Evolutionary conservation across 257 asterid genomes (phyloP).

Genomic region (Anisodus acutangulus): DNA sequence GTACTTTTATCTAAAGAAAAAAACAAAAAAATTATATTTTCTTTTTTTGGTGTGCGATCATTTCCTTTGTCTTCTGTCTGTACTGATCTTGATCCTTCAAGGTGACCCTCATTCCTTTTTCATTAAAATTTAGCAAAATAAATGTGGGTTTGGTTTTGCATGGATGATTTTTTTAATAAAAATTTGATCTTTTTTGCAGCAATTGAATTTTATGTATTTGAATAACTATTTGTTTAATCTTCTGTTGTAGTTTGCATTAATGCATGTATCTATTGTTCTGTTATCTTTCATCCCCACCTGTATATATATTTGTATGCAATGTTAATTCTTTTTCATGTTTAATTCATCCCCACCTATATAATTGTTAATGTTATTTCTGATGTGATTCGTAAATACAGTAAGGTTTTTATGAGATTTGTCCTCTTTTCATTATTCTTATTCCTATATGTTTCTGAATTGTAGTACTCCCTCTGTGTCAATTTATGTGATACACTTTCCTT

Average conservation of each 20-base stretch:
- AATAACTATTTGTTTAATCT: not conserved
- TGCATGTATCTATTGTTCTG: not conserved
- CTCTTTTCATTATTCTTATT: not conserved
- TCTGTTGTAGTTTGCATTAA: not conserved
- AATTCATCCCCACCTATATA: not conserved
- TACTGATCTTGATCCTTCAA: not conserved
- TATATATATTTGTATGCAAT: not conserved
- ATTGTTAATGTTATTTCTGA: not conserved
- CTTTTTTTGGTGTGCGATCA: not conserved
- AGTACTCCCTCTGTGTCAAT: too few species aligned
- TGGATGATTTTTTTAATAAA: not conserved
- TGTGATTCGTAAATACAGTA: not conserved
- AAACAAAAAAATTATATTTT: not conserved
- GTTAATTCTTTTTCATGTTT: not conserved
- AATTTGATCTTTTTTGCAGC: not conserved
- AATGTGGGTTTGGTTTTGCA: not conserved
- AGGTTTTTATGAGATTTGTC: not conserved
- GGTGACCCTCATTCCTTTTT: not conserved
- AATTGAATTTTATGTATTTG: not conserved
- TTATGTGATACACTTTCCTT: too few species aligned
- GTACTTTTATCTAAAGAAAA: not conserved
- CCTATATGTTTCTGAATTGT: not conserved
- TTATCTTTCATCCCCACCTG: not conserved
- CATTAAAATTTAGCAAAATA: not conserved
- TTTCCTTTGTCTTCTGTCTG: not conserved